Evolutionary conservation across 805 yeast genomes (phyloP).

Genomic region (Candida succiphila): DNA sequence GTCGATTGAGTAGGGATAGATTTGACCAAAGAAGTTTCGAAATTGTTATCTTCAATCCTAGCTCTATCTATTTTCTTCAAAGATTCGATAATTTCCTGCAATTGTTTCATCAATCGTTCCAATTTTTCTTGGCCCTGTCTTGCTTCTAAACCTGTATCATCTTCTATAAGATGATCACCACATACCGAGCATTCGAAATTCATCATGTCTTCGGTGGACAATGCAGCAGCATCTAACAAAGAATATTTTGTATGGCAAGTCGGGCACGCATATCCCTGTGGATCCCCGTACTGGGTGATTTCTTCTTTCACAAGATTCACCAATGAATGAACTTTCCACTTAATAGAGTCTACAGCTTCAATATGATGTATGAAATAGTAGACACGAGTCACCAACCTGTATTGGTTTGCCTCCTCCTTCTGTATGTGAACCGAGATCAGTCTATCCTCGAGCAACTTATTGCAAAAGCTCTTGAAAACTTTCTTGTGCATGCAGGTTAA

Average conservation of each 20-base stretch:
- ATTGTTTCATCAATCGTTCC: constrained; percentile 77
- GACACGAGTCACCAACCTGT: constrained; percentile 65
- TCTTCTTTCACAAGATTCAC: constrained; percentile 75
- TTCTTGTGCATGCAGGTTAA: constrained; percentile 78
- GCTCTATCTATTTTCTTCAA: constrained; percentile 77
- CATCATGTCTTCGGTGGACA: constrained; percentile 69
- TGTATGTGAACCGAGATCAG: constrained; percentile 62
- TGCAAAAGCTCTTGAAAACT: constrained; percentile 75
- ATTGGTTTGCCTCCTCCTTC: constrained; percentile 57
- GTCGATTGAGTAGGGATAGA: constrained; percentile 78
- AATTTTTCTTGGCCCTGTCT: constrained; percentile 71
- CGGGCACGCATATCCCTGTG: constrained; percentile 91
- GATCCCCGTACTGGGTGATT: constrained; percentile 74
- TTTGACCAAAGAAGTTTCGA: constrained; percentile 72
- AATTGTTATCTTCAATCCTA: constrained; percentile 77
- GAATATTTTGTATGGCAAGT: constrained; percentile 73
- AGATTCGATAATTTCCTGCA: constrained; percentile 78
- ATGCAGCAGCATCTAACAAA: constrained; percentile 79
- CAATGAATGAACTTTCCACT: constrained; percentile 90
- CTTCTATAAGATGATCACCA: constrained; percentile 69
- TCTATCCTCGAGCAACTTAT: constrained; percentile 76
- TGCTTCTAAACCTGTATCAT: constrained; percentile 78
- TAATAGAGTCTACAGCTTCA: constrained; percentile 90
- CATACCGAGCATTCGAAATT: constrained; percentile 83
- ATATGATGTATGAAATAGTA: constrained; percentile 76